Conservation (phyloP, 2,329 filamentous ascomycete genomes). For the Neopestalotiopsis sp. region DNA sequence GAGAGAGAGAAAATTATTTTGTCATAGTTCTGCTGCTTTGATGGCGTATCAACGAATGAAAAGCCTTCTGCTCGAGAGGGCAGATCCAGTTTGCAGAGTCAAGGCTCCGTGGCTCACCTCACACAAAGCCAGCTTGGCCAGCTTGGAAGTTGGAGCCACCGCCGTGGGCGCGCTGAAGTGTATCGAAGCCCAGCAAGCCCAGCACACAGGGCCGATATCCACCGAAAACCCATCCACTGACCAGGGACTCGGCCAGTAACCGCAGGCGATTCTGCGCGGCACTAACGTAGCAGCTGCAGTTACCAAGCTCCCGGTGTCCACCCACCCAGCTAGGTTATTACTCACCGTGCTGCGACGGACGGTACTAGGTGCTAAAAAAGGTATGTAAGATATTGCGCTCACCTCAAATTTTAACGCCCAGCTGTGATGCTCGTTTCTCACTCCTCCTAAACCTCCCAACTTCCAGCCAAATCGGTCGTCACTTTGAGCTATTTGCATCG, state of each 20-base stretch:
- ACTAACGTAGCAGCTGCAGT: background rate
- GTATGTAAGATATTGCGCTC: constrained; percentile 11
- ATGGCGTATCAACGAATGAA: background rate
- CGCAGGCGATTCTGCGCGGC: background rate
- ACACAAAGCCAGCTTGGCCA: background rate
- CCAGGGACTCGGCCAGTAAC: background rate
- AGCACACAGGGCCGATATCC: background rate
- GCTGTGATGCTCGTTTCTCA: constrained; percentile 6
- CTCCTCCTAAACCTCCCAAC: constrained; percentile 8
- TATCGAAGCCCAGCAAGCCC: background rate
- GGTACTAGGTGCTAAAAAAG: background rate
- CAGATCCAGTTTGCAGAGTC: background rate
- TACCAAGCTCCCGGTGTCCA: constrained; percentile 1
- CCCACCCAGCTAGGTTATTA: constrained; percentile 2
- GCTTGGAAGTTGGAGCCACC: background rate
- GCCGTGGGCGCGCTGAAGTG: background rate
- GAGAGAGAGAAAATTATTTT: background rate
- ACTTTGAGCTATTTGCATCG: constrained; percentile 24
- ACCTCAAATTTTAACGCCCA: constrained; percentile 12
- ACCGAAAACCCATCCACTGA: background rate
- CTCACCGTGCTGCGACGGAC: background rate
- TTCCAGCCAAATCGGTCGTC: constrained; percentile 2
- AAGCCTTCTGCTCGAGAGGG: background rate
- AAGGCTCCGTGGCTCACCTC: background rate
- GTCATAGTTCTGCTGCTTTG: background rate